Conservation (phyloP, 2,329 filamentous ascomycete species). For the Raffaelea albimanens region DNA sequence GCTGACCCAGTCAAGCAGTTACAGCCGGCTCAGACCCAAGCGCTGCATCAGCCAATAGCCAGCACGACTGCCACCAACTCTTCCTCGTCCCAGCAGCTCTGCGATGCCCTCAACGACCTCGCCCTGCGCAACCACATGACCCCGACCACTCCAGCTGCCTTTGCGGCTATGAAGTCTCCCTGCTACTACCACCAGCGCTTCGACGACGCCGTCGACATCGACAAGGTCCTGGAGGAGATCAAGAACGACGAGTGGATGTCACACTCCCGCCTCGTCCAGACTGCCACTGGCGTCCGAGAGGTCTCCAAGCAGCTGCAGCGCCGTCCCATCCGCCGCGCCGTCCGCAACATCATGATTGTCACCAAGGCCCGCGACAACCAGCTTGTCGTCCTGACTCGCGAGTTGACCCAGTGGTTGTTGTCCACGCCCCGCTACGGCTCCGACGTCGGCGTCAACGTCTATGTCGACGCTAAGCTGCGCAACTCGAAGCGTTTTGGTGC, state of each 20-base stretch:
- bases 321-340: conserved; percentile 81
- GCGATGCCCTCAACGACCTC: conserved; percentile 48
- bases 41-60: background rate
- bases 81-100: conserved; percentile 51
- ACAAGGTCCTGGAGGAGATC: conserved; percentile 91
- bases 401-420: conserved; percentile 81
- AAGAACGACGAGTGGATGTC: conserved; percentile 82
- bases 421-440: conserved; percentile 82
- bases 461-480: conserved; percentile 91
- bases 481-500: conserved; percentile 83
- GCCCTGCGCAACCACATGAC: conserved; percentile 29
- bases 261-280: conserved; percentile 89
- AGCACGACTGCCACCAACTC: conserved; percentile 23
- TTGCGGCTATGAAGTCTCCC: conserved; percentile 60
- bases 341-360: conserved; percentile 94
- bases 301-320: conserved; percentile 93
- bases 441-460: conserved; percentile 88
- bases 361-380: conserved; percentile 96
- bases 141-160: conserved; percentile 23
- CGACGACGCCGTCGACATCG: conserved; percentile 89
- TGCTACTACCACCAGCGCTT: conserved; percentile 98
- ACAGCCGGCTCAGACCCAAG: background rate
- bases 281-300: conserved; percentile 87
- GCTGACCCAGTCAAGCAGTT: background rate
- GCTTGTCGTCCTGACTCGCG: conserved; percentile 78